Conservation (phyloP, 2,329 filamentous ascomycete genomes). For the Xylariaceae sp. region DNA sequence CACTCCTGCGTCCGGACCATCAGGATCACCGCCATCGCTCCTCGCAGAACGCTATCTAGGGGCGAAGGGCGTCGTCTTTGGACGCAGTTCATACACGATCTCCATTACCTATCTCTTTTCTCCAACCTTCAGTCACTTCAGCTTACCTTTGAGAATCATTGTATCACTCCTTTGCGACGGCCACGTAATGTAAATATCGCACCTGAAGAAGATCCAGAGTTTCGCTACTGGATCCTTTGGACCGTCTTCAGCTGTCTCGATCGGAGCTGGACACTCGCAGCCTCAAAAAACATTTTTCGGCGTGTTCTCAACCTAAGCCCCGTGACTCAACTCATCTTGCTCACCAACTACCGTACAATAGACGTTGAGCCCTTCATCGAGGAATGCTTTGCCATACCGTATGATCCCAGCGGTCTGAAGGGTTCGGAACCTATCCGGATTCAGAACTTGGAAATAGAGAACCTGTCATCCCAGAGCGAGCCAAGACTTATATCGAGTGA, state of each 20-base stretch:
- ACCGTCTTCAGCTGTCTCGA: background rate
- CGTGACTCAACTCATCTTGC: background rate
- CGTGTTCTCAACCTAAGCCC: background rate
- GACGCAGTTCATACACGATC: background rate
- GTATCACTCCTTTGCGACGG: background rate
- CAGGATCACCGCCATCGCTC: background rate
- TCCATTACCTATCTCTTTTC: background rate
- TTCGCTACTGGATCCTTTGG: background rate
- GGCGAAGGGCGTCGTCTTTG: background rate
- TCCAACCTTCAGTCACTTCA: background rate
- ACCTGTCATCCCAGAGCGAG: background rate
- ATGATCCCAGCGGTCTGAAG: background rate
- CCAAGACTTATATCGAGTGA: background rate
- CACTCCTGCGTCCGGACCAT: background rate
- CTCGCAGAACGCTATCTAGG: background rate
- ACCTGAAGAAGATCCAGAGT: background rate
- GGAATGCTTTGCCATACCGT: background rate
- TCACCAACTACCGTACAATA: background rate
- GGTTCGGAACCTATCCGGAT: background rate
- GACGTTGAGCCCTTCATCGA: background rate
- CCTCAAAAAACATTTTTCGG: background rate
- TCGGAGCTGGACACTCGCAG: background rate
- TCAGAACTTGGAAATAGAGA: background rate
- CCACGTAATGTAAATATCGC: background rate
- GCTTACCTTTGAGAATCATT: background rate